phyloP scores from a whole-genome alignment of 331 rosid genomes.

The Telfairia occidentalis region DNA sequence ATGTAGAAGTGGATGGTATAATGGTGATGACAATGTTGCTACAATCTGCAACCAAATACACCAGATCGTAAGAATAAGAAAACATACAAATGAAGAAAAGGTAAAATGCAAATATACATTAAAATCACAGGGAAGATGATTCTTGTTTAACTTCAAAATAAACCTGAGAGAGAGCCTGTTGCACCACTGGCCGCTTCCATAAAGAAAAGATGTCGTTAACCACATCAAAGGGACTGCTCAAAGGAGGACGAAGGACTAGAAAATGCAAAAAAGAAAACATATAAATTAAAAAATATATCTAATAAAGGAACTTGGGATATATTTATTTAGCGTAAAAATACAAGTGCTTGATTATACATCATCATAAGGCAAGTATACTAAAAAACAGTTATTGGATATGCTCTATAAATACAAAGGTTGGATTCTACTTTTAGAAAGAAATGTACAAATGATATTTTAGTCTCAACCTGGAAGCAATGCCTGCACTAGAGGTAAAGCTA shows the following conservation, averaged over 20 bases:
- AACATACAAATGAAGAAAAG: slow-evolving; percentile 10
- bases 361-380: background rate
- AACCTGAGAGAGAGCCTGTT: slow-evolving; percentile 86
- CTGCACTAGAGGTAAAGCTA: slow-evolving; percentile 71
- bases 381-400: background rate
- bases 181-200: slow-evolving; percentile 80
- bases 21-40: slow-evolving; percentile 46
- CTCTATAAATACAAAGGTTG: background rate
- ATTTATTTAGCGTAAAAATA: background rate
- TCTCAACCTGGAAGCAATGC: slow-evolving; percentile 83
- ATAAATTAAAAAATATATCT: background rate
- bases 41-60: slow-evolving; percentile 56
- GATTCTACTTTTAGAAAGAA: background rate
- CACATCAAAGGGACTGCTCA: slow-evolving; percentile 48
- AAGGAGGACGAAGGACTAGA: slow-evolving; percentile 74
- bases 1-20: slow-evolving; percentile 59
- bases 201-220: slow-evolving; percentile 66
- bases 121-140: background rate
- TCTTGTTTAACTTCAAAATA: slow-evolving; percentile 3
- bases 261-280: slow-evolving; percentile 14
- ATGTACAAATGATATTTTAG: background rate
- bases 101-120: background rate
- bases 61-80: slow-evolving; percentile 17
- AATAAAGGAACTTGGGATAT: background rate
- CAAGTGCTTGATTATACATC: background rate